Evolutionary conservation across 257 asterid species (phyloP), one percentile per base, ranked within the genome.

Genomic region (Nicotiana knightiana): DNA sequence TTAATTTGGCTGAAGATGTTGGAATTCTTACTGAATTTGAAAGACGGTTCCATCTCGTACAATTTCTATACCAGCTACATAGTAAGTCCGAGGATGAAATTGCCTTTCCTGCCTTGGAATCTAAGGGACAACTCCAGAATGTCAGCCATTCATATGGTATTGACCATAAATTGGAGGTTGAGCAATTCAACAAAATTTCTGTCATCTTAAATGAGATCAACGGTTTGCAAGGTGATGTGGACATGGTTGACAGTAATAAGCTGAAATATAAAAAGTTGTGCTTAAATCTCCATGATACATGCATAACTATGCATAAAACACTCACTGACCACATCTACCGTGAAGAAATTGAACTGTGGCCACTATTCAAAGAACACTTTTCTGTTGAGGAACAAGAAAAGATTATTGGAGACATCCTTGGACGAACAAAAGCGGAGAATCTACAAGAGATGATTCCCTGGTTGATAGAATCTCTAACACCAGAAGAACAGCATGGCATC

Each of bases 91-190:
- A 94, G 86, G 97, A 91, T 82, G 92, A 88, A 82, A 85, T 91
- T 83, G 88, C 88, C 71, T 94, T 94, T 84, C 98, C 98, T 12
- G 93, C 94, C 80, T 87, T 93, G 82, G 98, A 94, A 82, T 88
- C 92, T 17, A 94, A 88, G 92, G 96, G 89, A 30, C 91, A 90
- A 46, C 91, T 89, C 76, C 91, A 84, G 81, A 93, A 92, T 82
- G 68, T 91, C 79, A 91, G 97, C 83, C 95, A 89, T 76, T 90
- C 94, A 55, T 94, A 89, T 85, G 81, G 87, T 83, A 91, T 93
- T 64, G 97, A 93, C 87, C 97, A 94, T 73, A 86, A 92, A 75
- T 76, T 94, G 89, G 97, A 94, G 83, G 83, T 75, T 65, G 89
- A 88, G 75, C 91, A 89, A 51, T 93, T 94, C 82, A 80, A 76